Evolutionary conservation across 106 monocot species (phyloP).

Genomic region (Ottelia alismoides): DNA sequence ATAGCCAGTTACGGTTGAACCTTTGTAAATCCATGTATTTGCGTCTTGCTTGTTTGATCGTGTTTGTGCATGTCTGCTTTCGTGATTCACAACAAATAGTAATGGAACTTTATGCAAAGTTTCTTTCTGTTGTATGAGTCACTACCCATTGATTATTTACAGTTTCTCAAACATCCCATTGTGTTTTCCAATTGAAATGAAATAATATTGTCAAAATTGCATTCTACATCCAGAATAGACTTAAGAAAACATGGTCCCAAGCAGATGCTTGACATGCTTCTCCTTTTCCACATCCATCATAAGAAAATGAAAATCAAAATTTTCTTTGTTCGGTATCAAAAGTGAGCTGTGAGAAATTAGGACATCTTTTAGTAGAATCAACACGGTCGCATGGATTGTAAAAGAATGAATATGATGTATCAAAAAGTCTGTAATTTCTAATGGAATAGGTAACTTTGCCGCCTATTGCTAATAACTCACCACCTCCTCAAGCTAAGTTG

Average conservation of each 20-base stretch:
- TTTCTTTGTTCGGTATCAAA: neutral
- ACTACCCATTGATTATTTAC: too few species aligned
- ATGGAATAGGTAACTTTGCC: slow-evolving; percentile 12
- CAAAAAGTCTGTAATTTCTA: slow-evolving; percentile 7
- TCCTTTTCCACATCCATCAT: neutral
- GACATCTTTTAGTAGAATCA: slow-evolving; percentile 1
- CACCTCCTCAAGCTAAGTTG: slow-evolving; percentile 12
- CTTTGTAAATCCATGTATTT: too few species aligned
- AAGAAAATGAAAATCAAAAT: neutral
- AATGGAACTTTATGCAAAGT: too few species aligned
- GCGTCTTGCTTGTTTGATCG: too few species aligned
- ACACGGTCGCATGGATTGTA: neutral
- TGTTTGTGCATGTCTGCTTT: too few species aligned
- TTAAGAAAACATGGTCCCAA: neutral
- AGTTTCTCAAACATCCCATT: too few species aligned
- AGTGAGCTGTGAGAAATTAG: neutral
- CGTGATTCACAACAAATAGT: too few species aligned
- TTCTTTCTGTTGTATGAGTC: too few species aligned
- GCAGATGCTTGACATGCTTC: neutral
- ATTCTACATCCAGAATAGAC: neutral
- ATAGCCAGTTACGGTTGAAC: too few species aligned
- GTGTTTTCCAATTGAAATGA: neutral
- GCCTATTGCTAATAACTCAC: slow-evolving; percentile 18
- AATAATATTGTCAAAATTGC: neutral
- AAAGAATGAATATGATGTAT: slow-evolving; percentile 2